Evolutionary conservation across 495 filamentous ascomycete genomes (phyloP), one percentile per base, ranked within the genome.

Genomic region (Aspergillus heteromorphus): DNA sequence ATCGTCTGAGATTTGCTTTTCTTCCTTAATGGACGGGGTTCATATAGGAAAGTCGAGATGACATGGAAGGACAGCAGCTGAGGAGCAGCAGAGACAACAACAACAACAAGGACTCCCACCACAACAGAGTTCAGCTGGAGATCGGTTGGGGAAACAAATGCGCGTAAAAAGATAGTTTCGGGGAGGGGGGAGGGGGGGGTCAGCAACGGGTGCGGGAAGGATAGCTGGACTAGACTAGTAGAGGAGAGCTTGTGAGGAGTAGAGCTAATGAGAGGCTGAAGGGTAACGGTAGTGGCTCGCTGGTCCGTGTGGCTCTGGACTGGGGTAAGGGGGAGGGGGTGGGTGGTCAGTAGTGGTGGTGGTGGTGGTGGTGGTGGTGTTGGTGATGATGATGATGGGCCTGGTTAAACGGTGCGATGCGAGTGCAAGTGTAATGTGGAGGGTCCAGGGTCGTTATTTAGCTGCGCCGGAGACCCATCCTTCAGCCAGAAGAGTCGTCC

Each of bases 381-480:
- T 43, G 45, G 29, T 27, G 11, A 36, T 48, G 43, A 23, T 60
- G 45, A 55, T 51, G 63, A 65, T 63, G 68, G 67, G 62, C 63
- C 56, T 54, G 50, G 55, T 68, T 65, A 64, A 61, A 65, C 61
- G 64, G 66, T 65, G 59, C 56, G 55, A 67, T 69, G 65, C 57
- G 60, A 59, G 54, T 55, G 63, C 43, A 49, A 58, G 61, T 61
- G 63, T 62, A 65, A 64, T 60, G 64, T 66, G 67, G 68, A 72
- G 71, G 71, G 73, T 73, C 71, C 70, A 73, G 70, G 71, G 71
- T 73, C 58, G 65, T 67, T 75, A 75, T 73, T 72, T 75, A 75
- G 71, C 69, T 72, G 71, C 63, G 67, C 58, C 40, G 55, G 53
- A 65, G 61, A 69, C 64, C 66, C 63, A 64, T 72, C 53, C 59